Conservation (phyloP, 495 filamentous ascomycete genomes). For the Podospora fimiseda region DNA sequence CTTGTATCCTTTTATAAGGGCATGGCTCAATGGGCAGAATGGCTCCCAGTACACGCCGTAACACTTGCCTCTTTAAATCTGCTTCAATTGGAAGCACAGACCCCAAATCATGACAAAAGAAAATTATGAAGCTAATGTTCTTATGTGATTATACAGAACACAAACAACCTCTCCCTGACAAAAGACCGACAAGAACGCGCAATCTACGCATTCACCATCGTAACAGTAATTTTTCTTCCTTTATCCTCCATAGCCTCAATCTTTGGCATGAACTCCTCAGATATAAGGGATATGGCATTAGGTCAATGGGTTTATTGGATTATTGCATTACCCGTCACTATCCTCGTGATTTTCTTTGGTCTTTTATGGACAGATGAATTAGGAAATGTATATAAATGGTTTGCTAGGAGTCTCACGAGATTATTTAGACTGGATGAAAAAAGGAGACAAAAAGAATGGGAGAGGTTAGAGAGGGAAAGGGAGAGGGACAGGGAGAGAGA, state of each 20-base stretch:
- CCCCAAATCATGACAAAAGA: no score
- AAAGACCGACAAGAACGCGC: conserved; percentile 43
- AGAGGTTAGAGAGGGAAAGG: no score
- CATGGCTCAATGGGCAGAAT: no score
- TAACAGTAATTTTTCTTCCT: conserved; percentile 58
- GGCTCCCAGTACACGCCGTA: no score
- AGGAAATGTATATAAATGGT: conserved; percentile 8
- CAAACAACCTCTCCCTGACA: conserved; percentile 31
- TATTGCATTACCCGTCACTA: conserved; percentile 39
- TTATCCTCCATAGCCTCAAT: conserved; percentile 56
- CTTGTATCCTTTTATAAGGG: no score
- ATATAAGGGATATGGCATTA: conserved; percentile 43
- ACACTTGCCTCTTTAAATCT: not conserved
- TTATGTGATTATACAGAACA: conserved; percentile 15
- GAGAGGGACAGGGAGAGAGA: no score
- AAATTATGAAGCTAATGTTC: not conserved
- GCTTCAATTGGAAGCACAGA: not conserved
- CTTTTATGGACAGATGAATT: conserved; percentile 29
- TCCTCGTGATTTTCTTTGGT: conserved; percentile 31
- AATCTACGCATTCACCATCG: conserved; percentile 54
- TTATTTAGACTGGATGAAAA: no score
- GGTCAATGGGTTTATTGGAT: conserved; percentile 47
- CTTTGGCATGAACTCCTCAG: conserved; percentile 55
- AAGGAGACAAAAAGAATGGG: no score
- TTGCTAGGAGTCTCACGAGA: no score